Evolutionary conservation across 805 yeast genomes (phyloP).

Genomic region (Ogataea allantospora): DNA sequence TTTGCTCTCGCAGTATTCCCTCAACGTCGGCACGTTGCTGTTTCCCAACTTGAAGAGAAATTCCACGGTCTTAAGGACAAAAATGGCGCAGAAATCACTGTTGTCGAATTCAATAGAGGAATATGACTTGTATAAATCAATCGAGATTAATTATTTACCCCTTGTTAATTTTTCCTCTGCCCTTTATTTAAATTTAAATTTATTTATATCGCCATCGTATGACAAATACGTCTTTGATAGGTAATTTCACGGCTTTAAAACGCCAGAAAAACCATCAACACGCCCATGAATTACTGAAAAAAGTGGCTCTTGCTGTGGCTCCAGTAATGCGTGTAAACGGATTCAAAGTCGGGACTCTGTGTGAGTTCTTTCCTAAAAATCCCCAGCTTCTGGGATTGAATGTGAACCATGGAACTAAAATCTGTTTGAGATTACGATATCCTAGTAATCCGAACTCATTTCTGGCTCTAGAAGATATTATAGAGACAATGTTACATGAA

Average conservation of each 20-base stretch:
- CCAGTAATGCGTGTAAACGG: conserved; percentile 72
- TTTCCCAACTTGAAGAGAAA: conserved; percentile 59
- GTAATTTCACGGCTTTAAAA: conserved; percentile 44
- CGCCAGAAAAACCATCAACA: conserved; percentile 43
- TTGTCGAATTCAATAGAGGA: conserved; percentile 90
- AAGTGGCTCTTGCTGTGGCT: conserved; percentile 66
- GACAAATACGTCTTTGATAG: conserved; percentile 20
- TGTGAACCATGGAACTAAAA: conserved; percentile 72
- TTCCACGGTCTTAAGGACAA: conserved; percentile 61
- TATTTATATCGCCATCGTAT: neutral
- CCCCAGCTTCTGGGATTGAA: conserved; percentile 72
- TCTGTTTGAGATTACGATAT: conserved; percentile 67
- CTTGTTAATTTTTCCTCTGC: neutral
- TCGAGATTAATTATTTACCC: too few species aligned
- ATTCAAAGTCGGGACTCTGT: conserved; percentile 62
- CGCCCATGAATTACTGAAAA: conserved; percentile 61
- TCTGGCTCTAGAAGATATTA: conserved; percentile 58
- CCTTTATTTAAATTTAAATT: neutral
- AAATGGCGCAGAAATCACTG: conserved; percentile 53
- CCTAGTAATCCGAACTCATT: conserved; percentile 52
- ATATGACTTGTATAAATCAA: conserved; percentile 50
- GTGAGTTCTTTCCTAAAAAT: conserved; percentile 80
- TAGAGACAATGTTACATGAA: conserved; percentile 89
- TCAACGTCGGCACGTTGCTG: conserved; percentile 67
- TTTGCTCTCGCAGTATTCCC: conserved; percentile 97